Evolutionary conservation across 1,139 yeast genomes (phyloP), one percentile per base, ranked within the genome.

Genomic region (Candida sp.): DNA sequence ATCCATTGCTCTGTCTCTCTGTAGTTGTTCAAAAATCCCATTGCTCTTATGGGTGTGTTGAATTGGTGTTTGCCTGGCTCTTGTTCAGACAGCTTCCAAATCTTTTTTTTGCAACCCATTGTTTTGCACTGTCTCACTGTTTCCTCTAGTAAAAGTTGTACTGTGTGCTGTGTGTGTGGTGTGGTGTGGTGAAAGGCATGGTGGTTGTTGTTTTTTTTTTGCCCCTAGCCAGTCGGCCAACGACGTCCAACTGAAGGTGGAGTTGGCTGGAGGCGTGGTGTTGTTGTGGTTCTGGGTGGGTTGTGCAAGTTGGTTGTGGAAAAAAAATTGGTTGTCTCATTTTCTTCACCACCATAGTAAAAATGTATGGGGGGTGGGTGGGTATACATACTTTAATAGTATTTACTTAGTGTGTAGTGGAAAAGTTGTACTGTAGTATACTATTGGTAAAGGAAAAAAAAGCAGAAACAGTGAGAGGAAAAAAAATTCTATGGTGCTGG

Each of bases 101-200:
- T 3, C n/a, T 33, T 44, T 44, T 44, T 44, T 44, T 44, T 44
- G 47, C 47, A 44, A 44, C 47, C 47, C 42, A 42, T 42, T 42
- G 44, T 42, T 22, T 31, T 17, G n/a, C 28, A 8, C 32, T n/a
- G 28, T 37, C 35, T 30, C 34, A 17, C 33, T 33, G 25, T 22
- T 27, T 28, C 33, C 28, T 5, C 22, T 26, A 9, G 12, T 31
- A 22, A 17, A 17, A 17, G 17, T 17, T 17, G 17, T 17, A 17
- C 17, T 17, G 17, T 17, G 17, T 17, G 17, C n/a, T 2, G n/a
- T 32, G 30, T 7, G 28, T 25, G 34, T 35, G 27, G 4, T 32
- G 35, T 32, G 7, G 11, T 32, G 12, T 26, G 32, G 40, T 33
- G 26, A 26, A 27, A 34, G 17, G 33, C 26, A 8, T 43, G 41